Percentiles rank a stretch among this genome's conserved stretches.
Conservation (phyloP, 2,329 filamentous ascomycete genomes). For the Colletotrichum echinochloae region DNA sequence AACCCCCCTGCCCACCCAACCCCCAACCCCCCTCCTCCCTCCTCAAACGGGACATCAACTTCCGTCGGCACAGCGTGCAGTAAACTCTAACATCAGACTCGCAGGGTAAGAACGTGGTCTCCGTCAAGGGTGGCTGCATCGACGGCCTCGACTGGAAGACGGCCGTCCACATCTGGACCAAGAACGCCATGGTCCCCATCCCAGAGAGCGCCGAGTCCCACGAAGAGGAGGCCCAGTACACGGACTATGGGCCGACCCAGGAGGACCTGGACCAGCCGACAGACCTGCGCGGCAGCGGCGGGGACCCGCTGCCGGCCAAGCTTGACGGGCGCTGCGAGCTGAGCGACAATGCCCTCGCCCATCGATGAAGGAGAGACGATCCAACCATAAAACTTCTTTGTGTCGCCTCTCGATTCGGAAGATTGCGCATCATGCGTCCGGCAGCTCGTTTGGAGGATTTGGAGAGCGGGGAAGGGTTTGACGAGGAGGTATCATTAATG, state of each 20-base stretch:
- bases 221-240: constrained; percentile 63
- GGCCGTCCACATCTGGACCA: constrained; percentile 77
- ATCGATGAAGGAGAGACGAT: not conserved
- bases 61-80: not conserved
- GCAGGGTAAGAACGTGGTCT: constrained; percentile 69
- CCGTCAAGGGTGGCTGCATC: constrained; percentile 76
- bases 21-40: not conserved
- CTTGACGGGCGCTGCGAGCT: constrained; percentile 47
- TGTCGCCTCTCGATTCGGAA: not conserved
- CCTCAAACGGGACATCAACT: not conserved
- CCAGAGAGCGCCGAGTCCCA: constrained; percentile 71
- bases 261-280: constrained; percentile 62
- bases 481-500: not conserved
- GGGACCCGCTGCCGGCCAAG: not conserved
- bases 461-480: not conserved
- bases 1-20: no score
- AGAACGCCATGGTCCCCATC: constrained; percentile 75
- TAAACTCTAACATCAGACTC: not conserved
- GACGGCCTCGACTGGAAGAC: constrained; percentile 70
- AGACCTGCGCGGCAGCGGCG: constrained; percentile 52
- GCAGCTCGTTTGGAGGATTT: not conserved
- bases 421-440: no score
- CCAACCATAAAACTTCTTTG: not conserved
- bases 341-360: constrained; percentile 38
- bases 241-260: constrained; percentile 58